Evolutionary conservation across 2,329 filamentous ascomycete genomes (phyloP), one percentile per base, ranked within the genome.

Genomic region (Pseudodiploospora longispora): DNA sequence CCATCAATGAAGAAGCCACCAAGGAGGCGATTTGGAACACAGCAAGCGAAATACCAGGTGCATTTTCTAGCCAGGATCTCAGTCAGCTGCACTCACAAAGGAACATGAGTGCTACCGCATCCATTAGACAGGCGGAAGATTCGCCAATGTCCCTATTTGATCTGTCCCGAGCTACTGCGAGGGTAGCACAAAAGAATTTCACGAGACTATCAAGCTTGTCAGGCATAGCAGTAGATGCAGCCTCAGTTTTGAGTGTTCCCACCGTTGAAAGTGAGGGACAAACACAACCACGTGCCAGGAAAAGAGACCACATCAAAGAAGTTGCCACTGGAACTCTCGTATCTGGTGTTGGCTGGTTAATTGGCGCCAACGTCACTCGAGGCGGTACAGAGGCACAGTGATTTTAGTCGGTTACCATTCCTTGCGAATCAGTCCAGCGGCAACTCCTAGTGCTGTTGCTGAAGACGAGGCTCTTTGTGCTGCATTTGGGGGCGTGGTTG

Each of bases 1-100:
- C 84, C 3, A 70, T 87, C 10, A 75, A 75, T 40, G 75, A 80
- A 31, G 85, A 91, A 55, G 76, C 77, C 4, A 78, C 76, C 44
- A 76, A 76, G 36, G 86, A 88, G 55, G 69, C 74, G n/a, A 80
- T 77, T 2, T 88, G 85, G 74, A 83, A 88, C 55, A 74, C 79
- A 9, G 72, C 74, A 10, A 82, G 75, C 1, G 81, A 87, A 5
- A 70, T 80, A 59, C 78, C 78, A 0, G 78, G 78, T 6, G 68
- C 67, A 1, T 82, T 80, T 52, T 66, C 63, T 6, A 54, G 59
- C 3, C 59, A 63, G 9, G 43, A 44, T 5, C 48, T 51, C 31
- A 50, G 54, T 6, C 54, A 50, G 19, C 49, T 47, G 8, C 55
- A 60, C 30, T 52, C 58, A 2, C 47, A 59, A 6, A 57, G 62